Base-by-base conservation (phyloP, 2,329 filamentous ascomycete species). In the Pestalotiopsis sp. region DNA sequence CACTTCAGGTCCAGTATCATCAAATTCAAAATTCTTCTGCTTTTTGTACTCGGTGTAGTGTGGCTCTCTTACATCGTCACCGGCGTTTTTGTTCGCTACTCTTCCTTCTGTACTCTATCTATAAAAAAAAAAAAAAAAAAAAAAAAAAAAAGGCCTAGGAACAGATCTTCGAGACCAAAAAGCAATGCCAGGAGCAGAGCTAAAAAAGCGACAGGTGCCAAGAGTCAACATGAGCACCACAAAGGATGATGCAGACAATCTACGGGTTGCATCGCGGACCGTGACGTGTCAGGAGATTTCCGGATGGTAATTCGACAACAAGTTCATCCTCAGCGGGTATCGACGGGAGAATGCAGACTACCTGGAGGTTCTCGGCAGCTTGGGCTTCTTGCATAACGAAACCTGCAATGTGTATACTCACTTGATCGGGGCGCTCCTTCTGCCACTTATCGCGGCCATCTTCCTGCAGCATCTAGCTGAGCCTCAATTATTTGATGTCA, bases 361-460 rank as follows among this genome's bases (percentile, higher is more conserved):
- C 76, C 68, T 74, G 11, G 83, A 81, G 61, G 91, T 88, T 56
- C 81, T 88, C 67, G 79, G 83, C 58, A 90, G 86, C 25, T 81
- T 92, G 52, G 77, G 83, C 66, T 89, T 90, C 78, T 74, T 92
- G n/a, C 90, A 93, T 81, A 92, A 81, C 61, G 76, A 79, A 70
- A 76, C 72, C 4, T 36, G 75, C 66, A 93, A 93, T 78, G 92
- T 93, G 74, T 92, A 90, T 78, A 86, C 89, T 2, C 91, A 93
- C 77, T 84, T 92, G 13, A 71, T 91, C 36, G 88, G 88, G 0
- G 83, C 86, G 2, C 70, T 85, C 49, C 72, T 73, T 12, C 70
- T 76, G 23, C 65, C 75, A 14, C 69, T 84, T 25, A 79, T 69
- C 71, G 78, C 71, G 75, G 89, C 52, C 81, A 86, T 79, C 74